phyloP scores from a whole-genome alignment of 371 early-diverging fungal genomes.

The Syncephalastrum racemosum region DNA sequence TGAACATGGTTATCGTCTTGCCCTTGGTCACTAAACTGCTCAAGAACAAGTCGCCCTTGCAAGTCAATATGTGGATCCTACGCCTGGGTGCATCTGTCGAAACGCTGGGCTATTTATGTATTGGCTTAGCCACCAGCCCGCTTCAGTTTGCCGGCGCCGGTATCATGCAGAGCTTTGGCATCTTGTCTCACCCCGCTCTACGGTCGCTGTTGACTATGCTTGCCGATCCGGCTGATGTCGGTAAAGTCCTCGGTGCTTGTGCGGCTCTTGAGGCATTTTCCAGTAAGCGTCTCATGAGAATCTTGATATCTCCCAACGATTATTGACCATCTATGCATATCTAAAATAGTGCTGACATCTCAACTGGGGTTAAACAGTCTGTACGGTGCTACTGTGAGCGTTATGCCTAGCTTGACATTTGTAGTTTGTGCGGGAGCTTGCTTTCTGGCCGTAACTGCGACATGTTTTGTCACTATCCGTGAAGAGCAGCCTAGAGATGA shows the following conservation, averaged over 20 bases:
- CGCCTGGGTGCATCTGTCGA: conserved; percentile 40
- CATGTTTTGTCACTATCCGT: too few relatives aligned
- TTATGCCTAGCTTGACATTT: conserved; percentile 51
- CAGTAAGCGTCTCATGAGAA: conserved; percentile 30
- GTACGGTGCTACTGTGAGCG: conserved; percentile 46
- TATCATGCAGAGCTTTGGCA: conserved; percentile 32
- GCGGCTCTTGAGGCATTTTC: conserved; percentile 51
- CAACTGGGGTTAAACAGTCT: conserved; percentile 37
- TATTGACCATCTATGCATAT: neutral
- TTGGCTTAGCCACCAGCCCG: conserved; percentile 26
- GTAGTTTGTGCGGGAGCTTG: conserved; percentile 18
- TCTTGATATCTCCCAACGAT: neutral
- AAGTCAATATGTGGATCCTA: conserved; percentile 48
- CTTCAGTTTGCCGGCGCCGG: conserved; percentile 24
- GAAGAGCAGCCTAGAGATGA: too few relatives aligned
- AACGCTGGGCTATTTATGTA: conserved; percentile 24
- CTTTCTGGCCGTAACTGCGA: too few relatives aligned
- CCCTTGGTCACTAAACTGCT: conserved; percentile 32
- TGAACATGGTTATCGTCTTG: conserved; percentile 22
- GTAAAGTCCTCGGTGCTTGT: conserved; percentile 48
- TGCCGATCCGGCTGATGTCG: conserved; percentile 49
- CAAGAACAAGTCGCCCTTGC: conserved; percentile 3
- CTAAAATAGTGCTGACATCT: conserved; percentile 27
- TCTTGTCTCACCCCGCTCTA: conserved; percentile 43
- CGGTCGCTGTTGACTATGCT: conserved; percentile 43